These are phyloP conservation scores for Graphilbum ipis-grandicollis DNA, from an alignment of 2,329 filamentous ascomycete genomes.

Conservation along the genomic window DNA sequence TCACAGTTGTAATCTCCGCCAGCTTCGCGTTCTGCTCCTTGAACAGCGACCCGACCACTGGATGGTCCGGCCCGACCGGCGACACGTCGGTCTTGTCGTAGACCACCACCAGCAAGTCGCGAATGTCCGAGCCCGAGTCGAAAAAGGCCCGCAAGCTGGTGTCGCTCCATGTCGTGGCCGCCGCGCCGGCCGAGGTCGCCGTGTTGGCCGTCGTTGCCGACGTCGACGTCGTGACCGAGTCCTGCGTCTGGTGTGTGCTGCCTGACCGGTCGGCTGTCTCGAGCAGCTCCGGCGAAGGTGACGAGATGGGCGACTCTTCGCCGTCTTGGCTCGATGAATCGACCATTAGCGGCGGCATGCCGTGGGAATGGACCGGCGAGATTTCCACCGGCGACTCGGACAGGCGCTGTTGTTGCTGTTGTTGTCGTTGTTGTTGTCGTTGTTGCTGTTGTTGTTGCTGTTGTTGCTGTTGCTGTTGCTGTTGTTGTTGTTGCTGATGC, in stretches of 20 bases:
- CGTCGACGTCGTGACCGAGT: conserved; percentile 34
- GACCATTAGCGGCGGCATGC: conserved; percentile 49
- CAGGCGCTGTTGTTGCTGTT: conserved; percentile 18
- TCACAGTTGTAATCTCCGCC: conserved; percentile 65
- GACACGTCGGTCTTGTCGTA: conserved; percentile 78
- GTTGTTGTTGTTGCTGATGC: too few relatives aligned
- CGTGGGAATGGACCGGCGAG: conserved; percentile 34
- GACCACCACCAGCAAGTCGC: conserved; percentile 78
- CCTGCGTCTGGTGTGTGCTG: conserved; percentile 22
- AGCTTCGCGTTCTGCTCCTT: conserved; percentile 73
- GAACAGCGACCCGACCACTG: conserved; percentile 64
- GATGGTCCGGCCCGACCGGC: conserved; percentile 69
- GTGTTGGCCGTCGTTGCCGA: conserved; percentile 24
- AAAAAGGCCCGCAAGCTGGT: conserved; percentile 73
- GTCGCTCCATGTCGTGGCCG: conserved; percentile 67
- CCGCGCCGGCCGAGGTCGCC: too few relatives aligned
- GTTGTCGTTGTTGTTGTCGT: conserved; percentile 1
- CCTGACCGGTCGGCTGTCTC: conserved; percentile 26
- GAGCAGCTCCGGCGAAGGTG: conserved; percentile 44
- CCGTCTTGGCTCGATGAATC: conserved; percentile 56
- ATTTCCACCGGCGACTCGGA: conserved; percentile 46
- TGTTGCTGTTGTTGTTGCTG: conserved; percentile 5
- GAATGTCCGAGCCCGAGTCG: conserved; percentile 74
- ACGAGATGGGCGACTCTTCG: conserved; percentile 42
- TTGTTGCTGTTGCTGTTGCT: too few relatives aligned